Percentiles rank a stretch among this genome's conserved stretches.
Conservation (phyloP, 2,329 filamentous ascomycete genomes). For the Colletotrichum sidae region DNA sequence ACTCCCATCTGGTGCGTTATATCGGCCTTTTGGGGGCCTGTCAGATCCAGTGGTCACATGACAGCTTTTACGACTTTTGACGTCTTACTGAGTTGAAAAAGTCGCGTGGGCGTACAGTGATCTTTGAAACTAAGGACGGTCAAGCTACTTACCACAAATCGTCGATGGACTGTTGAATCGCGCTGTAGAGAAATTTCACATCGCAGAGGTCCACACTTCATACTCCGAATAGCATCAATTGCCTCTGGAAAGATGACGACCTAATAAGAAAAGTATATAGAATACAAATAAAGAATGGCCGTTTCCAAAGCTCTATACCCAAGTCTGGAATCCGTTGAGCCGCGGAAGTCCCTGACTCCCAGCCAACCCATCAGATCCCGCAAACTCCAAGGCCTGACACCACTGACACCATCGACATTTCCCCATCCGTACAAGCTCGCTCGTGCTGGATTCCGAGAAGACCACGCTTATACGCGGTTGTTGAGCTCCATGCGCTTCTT, state of each 20-base stretch:
- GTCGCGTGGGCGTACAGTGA: no score
- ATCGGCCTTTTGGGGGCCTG: no score
- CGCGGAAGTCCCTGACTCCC: constrained; percentile 33
- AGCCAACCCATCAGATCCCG: constrained; percentile 7
- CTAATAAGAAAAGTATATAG: constrained; percentile 30
- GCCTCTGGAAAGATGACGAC: constrained; percentile 30
- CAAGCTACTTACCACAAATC: no score
- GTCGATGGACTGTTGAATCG: no score
- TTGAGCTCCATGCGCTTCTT: constrained; percentile 52
- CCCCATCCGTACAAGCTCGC: neutral
- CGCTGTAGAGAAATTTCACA: no score
- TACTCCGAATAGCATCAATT: constrained; percentile 36
- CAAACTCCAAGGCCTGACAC: constrained; percentile 31
- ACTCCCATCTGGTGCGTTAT: no score
- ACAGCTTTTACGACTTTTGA: no score
- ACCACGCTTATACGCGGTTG: constrained; percentile 36
- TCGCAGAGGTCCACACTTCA: neutral
- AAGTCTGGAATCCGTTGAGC: constrained; percentile 18
- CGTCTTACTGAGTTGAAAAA: no score
- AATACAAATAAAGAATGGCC: constrained; percentile 31
- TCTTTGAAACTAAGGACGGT: no score
- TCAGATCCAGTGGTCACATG: no score
- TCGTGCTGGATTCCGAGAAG: neutral
- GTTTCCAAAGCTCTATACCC: constrained; percentile 37
- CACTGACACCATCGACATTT: constrained; percentile 7